These are phyloP conservation scores for Isoetes taiwanensis DNA, from an alignment of 75 land plant genomes.

Conservation along the genomic window DNA sequence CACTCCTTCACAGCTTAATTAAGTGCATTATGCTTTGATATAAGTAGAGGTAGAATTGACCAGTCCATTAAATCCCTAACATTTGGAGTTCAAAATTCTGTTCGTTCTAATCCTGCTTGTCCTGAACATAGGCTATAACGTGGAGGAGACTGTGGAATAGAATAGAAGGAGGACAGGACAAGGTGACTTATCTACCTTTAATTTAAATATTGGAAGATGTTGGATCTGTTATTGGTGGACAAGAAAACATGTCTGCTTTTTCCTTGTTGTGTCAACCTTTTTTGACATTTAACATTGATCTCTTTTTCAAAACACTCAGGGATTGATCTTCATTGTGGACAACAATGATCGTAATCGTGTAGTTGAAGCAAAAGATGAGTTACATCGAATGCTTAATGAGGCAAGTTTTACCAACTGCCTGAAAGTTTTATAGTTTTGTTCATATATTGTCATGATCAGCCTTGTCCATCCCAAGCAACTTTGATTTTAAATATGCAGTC, in stretches of 20 bases:
- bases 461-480: too few relatives aligned
- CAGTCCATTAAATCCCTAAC: slow-evolving; percentile 9
- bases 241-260: too few relatives aligned
- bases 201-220: background rate
- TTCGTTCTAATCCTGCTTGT: background rate
- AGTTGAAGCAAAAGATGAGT: slow-evolving; percentile 29
- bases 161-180: slow-evolving; percentile 60
- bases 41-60: background rate
- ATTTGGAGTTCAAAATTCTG: background rate
- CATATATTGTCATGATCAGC: too few relatives aligned
- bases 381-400: slow-evolving; percentile 23
- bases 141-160: slow-evolving; percentile 65
- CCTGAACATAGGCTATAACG: slow-evolving; percentile 37
- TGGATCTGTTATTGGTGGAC: too few relatives aligned
- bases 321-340: slow-evolving; percentile 33
- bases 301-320: slow-evolving; percentile 38
- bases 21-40: background rate
- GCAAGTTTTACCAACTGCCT: too few relatives aligned
- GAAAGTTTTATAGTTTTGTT: too few relatives aligned
- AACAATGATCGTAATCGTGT: slow-evolving; percentile 29
- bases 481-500: too few relatives aligned
- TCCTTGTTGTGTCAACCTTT: too few relatives aligned
- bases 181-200: slow-evolving; percentile 12
- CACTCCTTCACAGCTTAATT: background rate
- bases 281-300: too few relatives aligned